These are phyloP conservation scores for Gnaphalium uliginosum DNA, from an alignment of 129 eudicot species.

Conservation along the genomic window DNA sequence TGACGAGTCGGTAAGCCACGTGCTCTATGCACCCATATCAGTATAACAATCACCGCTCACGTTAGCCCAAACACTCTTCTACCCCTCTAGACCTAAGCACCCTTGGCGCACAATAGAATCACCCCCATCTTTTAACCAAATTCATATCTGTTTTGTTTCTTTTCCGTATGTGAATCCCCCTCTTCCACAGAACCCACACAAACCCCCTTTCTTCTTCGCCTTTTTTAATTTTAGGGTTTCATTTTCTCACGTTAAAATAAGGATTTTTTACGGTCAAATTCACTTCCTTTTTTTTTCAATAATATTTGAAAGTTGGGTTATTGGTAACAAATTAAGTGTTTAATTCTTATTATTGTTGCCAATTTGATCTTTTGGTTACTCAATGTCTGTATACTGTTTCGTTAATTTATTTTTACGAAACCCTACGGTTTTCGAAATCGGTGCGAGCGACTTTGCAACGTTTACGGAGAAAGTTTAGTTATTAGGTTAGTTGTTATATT, in stretches of 20 bases:
- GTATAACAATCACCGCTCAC: conserved; percentile 31
- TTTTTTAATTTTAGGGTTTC: conserved; percentile 35
- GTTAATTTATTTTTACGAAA: conserved; percentile 12
- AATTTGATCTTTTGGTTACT: conserved; percentile 24
- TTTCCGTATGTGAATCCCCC: conserved; percentile 37
- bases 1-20: conserved; percentile 47
- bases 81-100: conserved; percentile 25
- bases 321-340: conserved; percentile 12
- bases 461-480: conserved; percentile 24
- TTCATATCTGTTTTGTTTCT: conserved; percentile 47
- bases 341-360: neutral
- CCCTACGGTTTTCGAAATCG: conserved; percentile 33
- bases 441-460: conserved; percentile 31
- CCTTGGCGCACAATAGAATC: conserved; percentile 38
- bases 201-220: conserved; percentile 6
- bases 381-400: conserved; percentile 45
- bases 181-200: conserved; percentile 39
- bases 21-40: conserved; percentile 43
- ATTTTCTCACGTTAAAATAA: neutral
- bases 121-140: conserved; percentile 34
- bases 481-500: neutral
- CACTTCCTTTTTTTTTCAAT: neutral
- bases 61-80: conserved; percentile 19
- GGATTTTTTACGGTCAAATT: neutral
- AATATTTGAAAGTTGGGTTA: neutral